A percentile compares a stretch with the other conserved stretches of the same genome.
phyloP scores from a whole-genome alignment of 805 yeast species.

The Candida vaughaniae region DNA sequence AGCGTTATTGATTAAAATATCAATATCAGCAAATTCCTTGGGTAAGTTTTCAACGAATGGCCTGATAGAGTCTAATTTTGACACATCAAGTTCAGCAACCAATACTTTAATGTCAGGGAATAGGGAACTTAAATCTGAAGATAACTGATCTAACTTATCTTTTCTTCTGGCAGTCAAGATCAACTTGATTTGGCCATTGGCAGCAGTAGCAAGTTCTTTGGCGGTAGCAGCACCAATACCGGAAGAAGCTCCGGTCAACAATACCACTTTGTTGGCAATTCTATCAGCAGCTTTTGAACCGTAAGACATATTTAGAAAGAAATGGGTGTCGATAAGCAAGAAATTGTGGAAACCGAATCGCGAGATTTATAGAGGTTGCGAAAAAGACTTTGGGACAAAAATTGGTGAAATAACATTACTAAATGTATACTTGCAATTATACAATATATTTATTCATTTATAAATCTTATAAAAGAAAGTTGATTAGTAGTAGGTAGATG shows the following conservation, averaged over 20 bases:
- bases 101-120: conserved; percentile 58
- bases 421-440: neutral
- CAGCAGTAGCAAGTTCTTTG: conserved; percentile 73
- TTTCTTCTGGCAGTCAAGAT: conserved; percentile 77
- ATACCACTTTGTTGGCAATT: conserved; percentile 71
- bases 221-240: conserved; percentile 97
- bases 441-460: conserved; percentile 10
- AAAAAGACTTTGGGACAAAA: neutral
- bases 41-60: conserved; percentile 57
- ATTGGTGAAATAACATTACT: no score
- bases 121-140: conserved; percentile 43
- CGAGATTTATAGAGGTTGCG: no score
- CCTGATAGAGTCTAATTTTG: conserved; percentile 40
- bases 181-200: conserved; percentile 68
- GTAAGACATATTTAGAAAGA: conserved; percentile 66
- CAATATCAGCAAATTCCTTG: conserved; percentile 59
- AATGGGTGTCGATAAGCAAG: no score
- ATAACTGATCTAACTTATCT: conserved; percentile 54
- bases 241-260: conserved; percentile 95
- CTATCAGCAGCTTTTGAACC: conserved; percentile 77
- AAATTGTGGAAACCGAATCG: no score
- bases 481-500: conserved; percentile 92
- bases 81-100: conserved; percentile 51
- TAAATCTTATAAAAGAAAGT: conserved; percentile 9
- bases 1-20: conserved; percentile 69